Evolutionary conservation across 805 yeast genomes (phyloP).

Genomic region (Schizosaccharomyces osmophilus): DNA sequence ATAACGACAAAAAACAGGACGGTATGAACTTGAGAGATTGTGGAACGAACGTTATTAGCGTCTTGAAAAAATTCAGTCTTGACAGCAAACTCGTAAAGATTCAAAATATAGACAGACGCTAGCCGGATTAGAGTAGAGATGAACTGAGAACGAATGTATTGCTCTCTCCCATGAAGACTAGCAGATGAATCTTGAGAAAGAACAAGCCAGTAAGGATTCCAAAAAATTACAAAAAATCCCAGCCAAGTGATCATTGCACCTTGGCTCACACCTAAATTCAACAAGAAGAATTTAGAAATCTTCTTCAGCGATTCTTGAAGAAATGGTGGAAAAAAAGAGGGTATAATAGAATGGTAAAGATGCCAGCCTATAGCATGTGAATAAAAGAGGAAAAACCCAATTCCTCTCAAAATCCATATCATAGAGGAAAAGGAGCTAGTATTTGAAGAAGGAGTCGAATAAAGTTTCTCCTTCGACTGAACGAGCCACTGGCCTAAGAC

Average conservation of each 20-base stretch:
- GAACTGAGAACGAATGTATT: neutral
- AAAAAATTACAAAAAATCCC: neutral
- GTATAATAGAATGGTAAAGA: neutral
- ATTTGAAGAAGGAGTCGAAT: neutral
- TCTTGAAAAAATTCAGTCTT: neutral
- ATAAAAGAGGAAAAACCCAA: neutral
- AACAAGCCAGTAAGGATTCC: neutral
- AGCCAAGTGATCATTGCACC: neutral
- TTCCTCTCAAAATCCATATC: neutral
- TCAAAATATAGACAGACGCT: neutral
- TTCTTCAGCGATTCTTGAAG: neutral
- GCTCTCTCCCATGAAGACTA: neutral
- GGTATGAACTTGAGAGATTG: neutral
- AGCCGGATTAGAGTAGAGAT: neutral
- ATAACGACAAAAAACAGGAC: neutral
- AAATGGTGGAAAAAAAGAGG: neutral
- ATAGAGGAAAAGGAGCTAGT: neutral
- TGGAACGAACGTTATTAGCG: neutral
- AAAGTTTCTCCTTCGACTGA: neutral
- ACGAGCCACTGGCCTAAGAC: conserved; percentile 4
- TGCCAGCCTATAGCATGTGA: neutral
- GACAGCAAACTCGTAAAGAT: neutral
- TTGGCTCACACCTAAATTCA: neutral
- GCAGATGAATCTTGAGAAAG: neutral
- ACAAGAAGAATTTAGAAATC: neutral